phyloP scores from a whole-genome alignment of 2,329 filamentous ascomycete genomes.

The Pseudogymnoascus destructans region DNA sequence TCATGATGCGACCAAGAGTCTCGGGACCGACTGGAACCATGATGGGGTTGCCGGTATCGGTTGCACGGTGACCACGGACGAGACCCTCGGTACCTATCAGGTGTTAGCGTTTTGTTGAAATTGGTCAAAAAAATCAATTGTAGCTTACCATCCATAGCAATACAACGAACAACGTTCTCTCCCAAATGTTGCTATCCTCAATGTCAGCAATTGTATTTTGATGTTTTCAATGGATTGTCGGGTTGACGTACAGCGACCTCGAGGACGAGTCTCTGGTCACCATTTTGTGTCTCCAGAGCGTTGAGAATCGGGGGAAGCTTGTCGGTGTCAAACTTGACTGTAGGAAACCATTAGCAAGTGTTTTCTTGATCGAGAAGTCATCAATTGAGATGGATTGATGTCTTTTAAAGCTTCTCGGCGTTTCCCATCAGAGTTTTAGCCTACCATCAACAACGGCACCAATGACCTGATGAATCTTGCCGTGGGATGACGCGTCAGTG shows the following conservation, averaged over 20 bases:
- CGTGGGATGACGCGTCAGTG: slow-evolving; percentile 44
- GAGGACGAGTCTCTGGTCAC: slow-evolving; percentile 84
- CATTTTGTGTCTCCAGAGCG: slow-evolving; percentile 83
- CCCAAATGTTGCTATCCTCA: slow-evolving; percentile 83
- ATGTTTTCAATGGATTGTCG: slow-evolving; percentile 11
- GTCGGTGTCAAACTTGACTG: slow-evolving; percentile 93
- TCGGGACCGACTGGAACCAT: slow-evolving; percentile 86
- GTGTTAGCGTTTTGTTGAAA: slow-evolving; percentile 9
- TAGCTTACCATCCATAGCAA: slow-evolving; percentile 97
- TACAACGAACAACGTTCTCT: slow-evolving; percentile 97
- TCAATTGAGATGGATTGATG: slow-evolving; percentile 1
- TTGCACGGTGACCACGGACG: slow-evolving; percentile 73
- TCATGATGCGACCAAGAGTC: slow-evolving; percentile 98
- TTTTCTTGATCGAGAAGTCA: slow-evolving; percentile 8
- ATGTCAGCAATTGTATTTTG: slow-evolving; percentile 27
- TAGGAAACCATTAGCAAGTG: slow-evolving; percentile 26
- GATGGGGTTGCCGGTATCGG: slow-evolving; percentile 89
- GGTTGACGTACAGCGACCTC: slow-evolving; percentile 74
- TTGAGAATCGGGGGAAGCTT: slow-evolving; percentile 96
- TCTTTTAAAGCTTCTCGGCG: slow-evolving; percentile 3
- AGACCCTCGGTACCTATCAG: slow-evolving; percentile 92
- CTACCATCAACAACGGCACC: slow-evolving; percentile 97
- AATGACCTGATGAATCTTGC: slow-evolving; percentile 75
- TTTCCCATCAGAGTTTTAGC: slow-evolving; percentile 31
- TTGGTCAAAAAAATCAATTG: slow-evolving; percentile 8